phyloP scores from a whole-genome alignment of 1,139 yeast genomes.

The Lodderomyces jiufengensis region DNA sequence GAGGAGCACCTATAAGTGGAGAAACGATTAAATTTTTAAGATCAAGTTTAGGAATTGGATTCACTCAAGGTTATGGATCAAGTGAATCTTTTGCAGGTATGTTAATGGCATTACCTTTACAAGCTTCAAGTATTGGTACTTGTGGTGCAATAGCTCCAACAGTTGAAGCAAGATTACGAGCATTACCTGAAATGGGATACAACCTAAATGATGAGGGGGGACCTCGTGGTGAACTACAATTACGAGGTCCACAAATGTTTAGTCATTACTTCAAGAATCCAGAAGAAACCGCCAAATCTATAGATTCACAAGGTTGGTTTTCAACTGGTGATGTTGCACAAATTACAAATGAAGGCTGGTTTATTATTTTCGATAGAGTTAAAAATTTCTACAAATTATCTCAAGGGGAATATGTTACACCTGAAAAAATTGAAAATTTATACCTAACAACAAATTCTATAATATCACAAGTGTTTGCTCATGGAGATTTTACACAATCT shows the following conservation, averaged over 20 bases:
- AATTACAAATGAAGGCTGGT: slow-evolving; percentile 47
- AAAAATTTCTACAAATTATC: slow-evolving; percentile 79
- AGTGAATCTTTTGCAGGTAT: slow-evolving; percentile 75
- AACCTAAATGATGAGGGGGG: slow-evolving; percentile 35
- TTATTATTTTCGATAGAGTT: slow-evolving; percentile 67
- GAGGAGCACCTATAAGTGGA: slow-evolving; percentile 73
- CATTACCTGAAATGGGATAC: slow-evolving; percentile 69
- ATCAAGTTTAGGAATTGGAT: slow-evolving; percentile 56
- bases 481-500: slow-evolving; percentile 32
- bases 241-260: slow-evolving; percentile 69
- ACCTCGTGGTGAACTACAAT: slow-evolving; percentile 50
- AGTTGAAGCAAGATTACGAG: slow-evolving; percentile 57
- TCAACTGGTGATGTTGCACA: slow-evolving; percentile 72
- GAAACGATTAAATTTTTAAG: slow-evolving; percentile 59
- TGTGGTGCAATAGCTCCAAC: slow-evolving; percentile 59
- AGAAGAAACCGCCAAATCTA: slow-evolving; percentile 25
- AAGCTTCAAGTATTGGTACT: slow-evolving; percentile 39
- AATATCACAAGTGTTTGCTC: slow-evolving; percentile 54
- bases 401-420: slow-evolving; percentile 80
- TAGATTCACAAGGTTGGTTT: slow-evolving; percentile 55
- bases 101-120: slow-evolving; percentile 37
- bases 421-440: slow-evolving; percentile 69
- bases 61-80: slow-evolving; percentile 73
- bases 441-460: slow-evolving; percentile 54
- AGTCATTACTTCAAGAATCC: slow-evolving; percentile 56